Conservation (phyloP, 176 grass and related monocot species). For the Saccharum spontaneum region DNA sequence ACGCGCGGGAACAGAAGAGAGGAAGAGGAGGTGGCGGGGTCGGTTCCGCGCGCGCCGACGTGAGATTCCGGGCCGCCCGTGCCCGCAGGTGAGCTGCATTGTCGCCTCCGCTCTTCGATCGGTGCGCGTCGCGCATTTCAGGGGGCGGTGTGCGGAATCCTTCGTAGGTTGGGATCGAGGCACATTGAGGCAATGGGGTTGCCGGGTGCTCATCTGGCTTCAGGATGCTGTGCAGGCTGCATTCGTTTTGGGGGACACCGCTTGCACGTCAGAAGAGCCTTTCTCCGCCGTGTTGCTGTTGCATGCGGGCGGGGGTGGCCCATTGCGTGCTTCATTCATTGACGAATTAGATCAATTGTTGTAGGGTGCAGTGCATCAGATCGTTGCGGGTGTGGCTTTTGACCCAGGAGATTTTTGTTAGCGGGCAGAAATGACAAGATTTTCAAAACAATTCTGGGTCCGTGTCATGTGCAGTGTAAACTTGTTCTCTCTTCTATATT, state of each 20-base stretch:
- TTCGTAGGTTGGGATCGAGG: not conserved
- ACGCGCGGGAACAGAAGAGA: not conserved
- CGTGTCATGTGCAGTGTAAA: not conserved
- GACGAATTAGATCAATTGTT: not conserved
- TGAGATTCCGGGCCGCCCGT: conserved; percentile 6
- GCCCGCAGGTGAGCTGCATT: conserved; percentile 50
- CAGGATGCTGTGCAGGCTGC: not conserved
- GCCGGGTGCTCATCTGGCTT: not conserved
- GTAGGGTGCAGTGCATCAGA: not conserved
- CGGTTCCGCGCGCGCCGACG: conserved; percentile 20
- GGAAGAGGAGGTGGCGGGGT: not conserved
- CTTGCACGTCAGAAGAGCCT: not conserved
- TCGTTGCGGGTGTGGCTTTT: not conserved
- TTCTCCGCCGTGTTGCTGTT: not conserved
- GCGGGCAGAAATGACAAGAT: not conserved
- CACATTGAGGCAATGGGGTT: not conserved
- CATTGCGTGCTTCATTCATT: not conserved
- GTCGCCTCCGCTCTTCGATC: conserved; percentile 5
- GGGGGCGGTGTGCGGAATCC: not conserved
- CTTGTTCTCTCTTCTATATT: not conserved
- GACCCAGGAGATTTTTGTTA: not conserved
- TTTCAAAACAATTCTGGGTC: not conserved
- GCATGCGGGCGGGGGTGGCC: not conserved
- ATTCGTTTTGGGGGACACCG: not conserved
- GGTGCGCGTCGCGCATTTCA: not conserved